Base-by-base conservation (phyloP, 176 grass and related monocot species). In the Poa annua region DNA sequence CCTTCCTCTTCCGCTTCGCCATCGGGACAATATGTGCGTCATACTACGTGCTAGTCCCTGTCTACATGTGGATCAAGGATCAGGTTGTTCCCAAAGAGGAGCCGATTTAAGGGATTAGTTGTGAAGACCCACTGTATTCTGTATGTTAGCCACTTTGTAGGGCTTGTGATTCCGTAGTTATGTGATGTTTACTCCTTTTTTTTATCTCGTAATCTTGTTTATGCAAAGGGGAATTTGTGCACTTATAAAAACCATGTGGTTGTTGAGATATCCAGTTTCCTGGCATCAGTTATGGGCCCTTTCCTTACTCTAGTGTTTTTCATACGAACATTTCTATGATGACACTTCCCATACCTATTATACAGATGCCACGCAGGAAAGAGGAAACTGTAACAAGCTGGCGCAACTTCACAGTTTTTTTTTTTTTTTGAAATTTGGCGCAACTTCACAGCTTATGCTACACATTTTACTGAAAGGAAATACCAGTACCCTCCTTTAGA, bases 11-110 rank as follows among this genome's bases (percentile, higher is more conserved):
- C 32, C 75, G 93, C 33, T 89, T 92, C 41, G 8, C 84, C 51
- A 35, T 92, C 0, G 85, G 90, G 91, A 72, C 69, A 7, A 72
- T 72, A 26, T 72, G 69, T 6, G 69, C 42, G 13, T 72, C 69
- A 14, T 72, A 49, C 69, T 73, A 73, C 1, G 69, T 94, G 54
- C 77, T 91, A 53, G 85, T 92, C 29, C 88, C 90, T 35, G 36
- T 94, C 65, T 94, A 92, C 67, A 94, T 97, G 91, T 92, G 89
- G 89, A 83, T 94, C 52, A 92, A 92, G 80, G 94, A 90, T 78
- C 85, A 90, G 84, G 78, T 86, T 45, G 74, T 87, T 3, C 91
- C 91, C 8, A 94, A 97, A 86, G 89, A 85, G 21, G 50, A 84
- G 80, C 91, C 88, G 0, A 85, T 94, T 73, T 92, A 47, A 88